Conservation (phyloP, 352 stramenopile genomes). For the Phytopythium boreale region DNA sequence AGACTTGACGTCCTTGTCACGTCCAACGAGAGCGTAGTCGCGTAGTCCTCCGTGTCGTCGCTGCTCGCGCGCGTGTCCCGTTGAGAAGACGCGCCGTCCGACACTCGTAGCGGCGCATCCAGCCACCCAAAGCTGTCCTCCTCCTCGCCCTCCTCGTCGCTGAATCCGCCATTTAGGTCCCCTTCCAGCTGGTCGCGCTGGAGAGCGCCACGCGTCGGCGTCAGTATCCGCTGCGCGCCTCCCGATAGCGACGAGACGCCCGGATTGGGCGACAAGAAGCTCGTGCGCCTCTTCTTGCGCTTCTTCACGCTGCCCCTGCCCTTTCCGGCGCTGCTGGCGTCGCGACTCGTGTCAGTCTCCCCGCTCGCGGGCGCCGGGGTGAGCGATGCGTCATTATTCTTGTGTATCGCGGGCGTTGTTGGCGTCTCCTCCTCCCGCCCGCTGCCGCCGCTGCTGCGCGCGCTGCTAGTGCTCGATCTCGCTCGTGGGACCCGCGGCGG, state of each 20-base stretch:
- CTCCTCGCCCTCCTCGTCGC: background rate
- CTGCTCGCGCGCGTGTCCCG: background rate
- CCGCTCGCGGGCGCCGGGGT: background rate
- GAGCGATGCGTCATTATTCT: background rate
- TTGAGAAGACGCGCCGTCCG: background rate
- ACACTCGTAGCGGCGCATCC: background rate
- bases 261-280: slow-evolving; percentile 47
- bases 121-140: slow-evolving; percentile 6
- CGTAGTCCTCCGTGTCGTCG: slow-evolving; percentile 2
- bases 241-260: slow-evolving; percentile 44
- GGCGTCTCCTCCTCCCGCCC: background rate
- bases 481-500: background rate
- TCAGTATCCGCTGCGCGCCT: slow-evolving; percentile 57
- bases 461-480: background rate
- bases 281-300: slow-evolving; percentile 40
- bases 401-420: background rate
- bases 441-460: background rate
- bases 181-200: background rate
- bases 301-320: slow-evolving; percentile 3
- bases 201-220: slow-evolving; percentile 22
- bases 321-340: background rate
- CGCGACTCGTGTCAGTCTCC: background rate
- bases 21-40: slow-evolving; percentile 4
- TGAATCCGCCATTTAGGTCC: background rate
- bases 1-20: background rate